Evolutionary conservation across 1,139 yeast species (phyloP).

Genomic region (Trichomonascaceae sp.): DNA sequence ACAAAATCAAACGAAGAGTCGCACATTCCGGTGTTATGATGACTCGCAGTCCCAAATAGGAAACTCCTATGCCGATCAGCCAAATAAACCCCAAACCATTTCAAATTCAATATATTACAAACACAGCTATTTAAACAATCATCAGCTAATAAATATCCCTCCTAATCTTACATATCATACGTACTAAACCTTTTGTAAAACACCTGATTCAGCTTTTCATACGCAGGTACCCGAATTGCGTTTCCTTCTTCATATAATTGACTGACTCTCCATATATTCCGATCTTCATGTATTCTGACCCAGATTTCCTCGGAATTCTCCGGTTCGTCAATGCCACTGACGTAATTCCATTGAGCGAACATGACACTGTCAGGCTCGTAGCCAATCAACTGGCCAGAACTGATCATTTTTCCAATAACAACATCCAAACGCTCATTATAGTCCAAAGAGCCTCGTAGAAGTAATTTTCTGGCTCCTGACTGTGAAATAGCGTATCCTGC

Average conservation of each 20-base stretch:
- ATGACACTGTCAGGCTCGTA: slow-evolving; percentile 14
- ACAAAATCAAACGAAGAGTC: too few relatives aligned
- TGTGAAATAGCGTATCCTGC: slow-evolving; percentile 16
- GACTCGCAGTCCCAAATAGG: too few relatives aligned
- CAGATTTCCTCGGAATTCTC: background rate
- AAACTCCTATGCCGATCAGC: too few relatives aligned
- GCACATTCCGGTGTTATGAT: too few relatives aligned
- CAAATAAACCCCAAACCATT: too few relatives aligned
- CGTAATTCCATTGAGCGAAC: slow-evolving; percentile 16
- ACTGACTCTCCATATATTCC: slow-evolving; percentile 6
- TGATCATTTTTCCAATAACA: slow-evolving; percentile 11
- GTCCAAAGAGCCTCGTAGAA: slow-evolving; percentile 13
- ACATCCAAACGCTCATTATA: slow-evolving; percentile 13
- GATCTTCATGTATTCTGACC: slow-evolving; percentile 2
- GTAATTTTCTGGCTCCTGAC: slow-evolving; percentile 15
- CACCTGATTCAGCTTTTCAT: background rate
- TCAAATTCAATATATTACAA: background rate
- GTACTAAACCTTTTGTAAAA: background rate
- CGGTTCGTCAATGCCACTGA: slow-evolving; percentile 10
- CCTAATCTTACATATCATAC: background rate
- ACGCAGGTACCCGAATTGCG: background rate
- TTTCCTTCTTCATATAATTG: background rate
- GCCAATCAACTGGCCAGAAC: slow-evolving; percentile 5
- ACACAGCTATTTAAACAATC: background rate
- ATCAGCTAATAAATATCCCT: background rate